A percentile compares a stretch with the other conserved stretches of the same genome.
phyloP scores from a whole-genome alignment of 495 filamentous ascomycete genomes.

The Pyrenula massariospora region DNA sequence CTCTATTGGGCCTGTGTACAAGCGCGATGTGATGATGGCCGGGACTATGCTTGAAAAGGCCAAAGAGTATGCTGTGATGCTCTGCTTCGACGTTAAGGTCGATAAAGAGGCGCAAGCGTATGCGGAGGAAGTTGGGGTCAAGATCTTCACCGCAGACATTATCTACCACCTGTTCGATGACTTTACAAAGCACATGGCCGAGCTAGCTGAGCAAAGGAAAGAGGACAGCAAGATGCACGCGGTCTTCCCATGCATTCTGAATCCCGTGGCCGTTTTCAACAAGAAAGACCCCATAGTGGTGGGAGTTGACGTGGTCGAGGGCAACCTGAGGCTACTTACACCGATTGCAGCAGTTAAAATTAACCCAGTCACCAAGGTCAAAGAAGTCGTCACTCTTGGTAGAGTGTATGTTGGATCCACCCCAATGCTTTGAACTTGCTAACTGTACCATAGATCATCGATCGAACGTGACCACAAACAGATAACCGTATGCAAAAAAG shows the following conservation, averaged over 20 bases:
- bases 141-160: slow-evolving; percentile 97
- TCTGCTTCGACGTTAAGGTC: slow-evolving; percentile 98
- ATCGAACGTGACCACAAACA: slow-evolving; percentile 98
- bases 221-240: slow-evolving; percentile 91
- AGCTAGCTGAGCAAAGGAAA: slow-evolving; percentile 78
- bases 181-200: slow-evolving; percentile 88
- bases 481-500: slow-evolving; percentile 81
- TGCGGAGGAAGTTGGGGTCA: slow-evolving; percentile 89
- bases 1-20: slow-evolving; percentile 94
- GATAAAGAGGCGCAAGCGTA: slow-evolving; percentile 91
- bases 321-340: slow-evolving; percentile 71
- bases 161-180: slow-evolving; percentile 98
- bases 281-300: slow-evolving; percentile 95
- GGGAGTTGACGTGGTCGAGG: slow-evolving; percentile 90
- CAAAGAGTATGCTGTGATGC: slow-evolving; percentile 94
- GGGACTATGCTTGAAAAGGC: slow-evolving; percentile 95
- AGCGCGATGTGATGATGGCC: slow-evolving; percentile 95
- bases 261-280: slow-evolving; percentile 90
- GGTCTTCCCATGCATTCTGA: slow-evolving; percentile 91
- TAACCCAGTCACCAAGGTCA: slow-evolving; percentile 65
- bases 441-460: slow-evolving; percentile 47
- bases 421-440: slow-evolving; percentile 2
- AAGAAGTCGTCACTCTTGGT: slow-evolving; percentile 73
- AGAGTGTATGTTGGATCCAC: slow-evolving; percentile 69
- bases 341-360: slow-evolving; percentile 76